Percentiles rank a stretch among this genome's conserved stretches.
Evolutionary conservation across 495 filamentous ascomycete genomes (phyloP).

Genomic region (Parachaetomium inaequale): DNA sequence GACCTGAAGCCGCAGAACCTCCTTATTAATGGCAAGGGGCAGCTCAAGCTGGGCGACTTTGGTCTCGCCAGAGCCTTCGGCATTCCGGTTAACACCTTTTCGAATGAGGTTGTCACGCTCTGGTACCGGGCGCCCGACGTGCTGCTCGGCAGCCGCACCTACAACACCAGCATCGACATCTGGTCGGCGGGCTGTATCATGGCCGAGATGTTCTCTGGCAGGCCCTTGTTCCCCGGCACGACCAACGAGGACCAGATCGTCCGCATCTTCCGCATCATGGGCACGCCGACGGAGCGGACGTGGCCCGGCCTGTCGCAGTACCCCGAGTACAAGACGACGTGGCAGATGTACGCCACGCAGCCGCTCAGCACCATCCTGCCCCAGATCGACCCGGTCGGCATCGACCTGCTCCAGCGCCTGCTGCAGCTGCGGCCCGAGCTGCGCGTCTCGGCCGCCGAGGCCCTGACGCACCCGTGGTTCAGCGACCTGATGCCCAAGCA

Average conservation of each 20-base stretch:
- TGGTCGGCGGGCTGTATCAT: constrained; percentile 98
- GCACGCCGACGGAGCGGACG: constrained; percentile 83
- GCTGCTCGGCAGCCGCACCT: constrained; percentile 82
- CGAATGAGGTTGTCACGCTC: constrained; percentile 93
- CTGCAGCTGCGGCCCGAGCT: constrained; percentile 90
- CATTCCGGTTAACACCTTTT: constrained; percentile 97
- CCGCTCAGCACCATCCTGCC: constrained; percentile 80
- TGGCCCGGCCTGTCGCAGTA: constrained; percentile 90
- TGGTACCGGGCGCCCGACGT: constrained; percentile 97
- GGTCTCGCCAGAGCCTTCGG: constrained; percentile 90
- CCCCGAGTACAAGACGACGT: constrained; percentile 90
- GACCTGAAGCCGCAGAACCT: constrained; percentile 95
- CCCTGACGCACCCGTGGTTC: constrained; percentile 90
- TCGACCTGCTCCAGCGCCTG: constrained; percentile 86
- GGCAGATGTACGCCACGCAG: constrained; percentile 94
- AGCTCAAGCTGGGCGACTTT: constrained; percentile 93
- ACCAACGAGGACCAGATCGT: constrained; percentile 94
- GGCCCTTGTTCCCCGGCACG: constrained; percentile 89
- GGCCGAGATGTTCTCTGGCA: constrained; percentile 95
- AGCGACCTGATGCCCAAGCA: constrained; percentile 37
- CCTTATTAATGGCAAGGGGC: constrained; percentile 86
- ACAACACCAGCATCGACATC: constrained; percentile 97
- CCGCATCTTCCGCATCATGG: constrained; percentile 97
- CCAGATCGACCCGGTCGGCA: constrained; percentile 78
- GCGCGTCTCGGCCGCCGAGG: constrained; percentile 78